Evolutionary conservation across 495 filamentous ascomycete species (phyloP).

Genomic region (Aspergillus coremiiformis): DNA sequence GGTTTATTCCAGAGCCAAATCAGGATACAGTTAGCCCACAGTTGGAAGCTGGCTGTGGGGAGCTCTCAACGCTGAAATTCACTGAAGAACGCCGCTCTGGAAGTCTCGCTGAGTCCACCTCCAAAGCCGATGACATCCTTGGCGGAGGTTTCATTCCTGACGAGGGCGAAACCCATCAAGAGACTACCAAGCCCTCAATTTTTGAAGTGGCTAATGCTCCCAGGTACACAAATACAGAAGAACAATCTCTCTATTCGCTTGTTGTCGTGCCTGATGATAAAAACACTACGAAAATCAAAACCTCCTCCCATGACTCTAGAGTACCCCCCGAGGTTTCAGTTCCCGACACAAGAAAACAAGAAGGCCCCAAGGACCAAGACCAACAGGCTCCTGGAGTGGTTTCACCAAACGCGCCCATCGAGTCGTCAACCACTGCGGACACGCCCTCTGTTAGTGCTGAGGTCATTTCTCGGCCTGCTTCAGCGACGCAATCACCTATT

Average conservation of each 20-base stretch:
- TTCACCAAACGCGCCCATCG: slow-evolving; percentile 22
- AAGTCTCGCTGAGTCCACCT: neutral
- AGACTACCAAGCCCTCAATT: neutral
- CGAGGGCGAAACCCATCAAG: neutral
- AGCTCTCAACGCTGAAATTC: neutral
- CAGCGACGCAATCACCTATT: slow-evolving; percentile 10
- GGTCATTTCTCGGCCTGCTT: slow-evolving; percentile 14
- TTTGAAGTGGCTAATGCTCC: neutral
- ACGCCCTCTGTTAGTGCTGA: slow-evolving; percentile 25
- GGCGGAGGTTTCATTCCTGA: slow-evolving; percentile 28
- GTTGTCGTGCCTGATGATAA: slow-evolving; percentile 26
- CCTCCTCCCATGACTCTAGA: neutral
- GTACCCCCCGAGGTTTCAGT: neutral
- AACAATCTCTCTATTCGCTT: slow-evolving; percentile 23
- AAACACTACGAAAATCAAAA: neutral
- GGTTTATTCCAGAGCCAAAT: slow-evolving; percentile 44
- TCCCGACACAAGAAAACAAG: neutral
- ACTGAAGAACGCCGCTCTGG: neutral
- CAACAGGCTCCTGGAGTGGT: neutral
- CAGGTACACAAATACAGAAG: neutral
- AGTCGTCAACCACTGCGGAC: slow-evolving; percentile 18
- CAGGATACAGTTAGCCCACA: slow-evolving; percentile 17
- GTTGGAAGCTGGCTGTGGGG: neutral
- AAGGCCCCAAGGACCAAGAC: neutral
- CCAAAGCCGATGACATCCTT: neutral